These are phyloP conservation scores for Vigna nakashimae DNA, from an alignment of 306 rosid genomes.

Conservation along the genomic window DNA sequence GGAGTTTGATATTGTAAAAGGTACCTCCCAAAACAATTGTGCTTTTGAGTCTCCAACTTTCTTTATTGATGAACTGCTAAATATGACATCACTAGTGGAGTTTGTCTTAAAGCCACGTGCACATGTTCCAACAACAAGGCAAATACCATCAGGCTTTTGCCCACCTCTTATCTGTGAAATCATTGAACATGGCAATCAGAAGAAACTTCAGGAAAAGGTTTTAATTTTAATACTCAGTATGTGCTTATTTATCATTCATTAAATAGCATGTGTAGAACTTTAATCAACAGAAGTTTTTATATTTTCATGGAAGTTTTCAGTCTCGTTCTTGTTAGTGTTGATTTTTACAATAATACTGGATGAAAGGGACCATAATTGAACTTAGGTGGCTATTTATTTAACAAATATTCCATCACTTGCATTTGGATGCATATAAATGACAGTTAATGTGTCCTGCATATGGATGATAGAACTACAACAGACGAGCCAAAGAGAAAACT, in stretches of 20 bases:
- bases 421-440: constrained; percentile 7
- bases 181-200: constrained; percentile 39
- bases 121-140: constrained; percentile 95
- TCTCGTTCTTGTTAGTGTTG: constrained; percentile 20
- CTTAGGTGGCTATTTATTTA: background rate
- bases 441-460: constrained; percentile 17
- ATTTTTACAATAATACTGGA: constrained; percentile 15
- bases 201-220: constrained; percentile 38
- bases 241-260: background rate
- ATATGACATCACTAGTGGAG: constrained; percentile 82
- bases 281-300: background rate
- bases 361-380: constrained; percentile 16
- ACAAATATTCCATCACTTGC: constrained; percentile 6
- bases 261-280: constrained; percentile 4
- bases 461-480: constrained; percentile 14
- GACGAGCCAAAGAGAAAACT: constrained; percentile 5
- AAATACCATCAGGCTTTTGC: constrained; percentile 91
- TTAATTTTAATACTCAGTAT: constrained; percentile 7
- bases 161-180: constrained; percentile 79
- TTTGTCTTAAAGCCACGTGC: constrained; percentile 81
- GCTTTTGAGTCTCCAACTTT: constrained; percentile 76
- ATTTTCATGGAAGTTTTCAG: background rate
- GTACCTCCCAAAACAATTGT: constrained; percentile 97
- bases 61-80: constrained; percentile 74
- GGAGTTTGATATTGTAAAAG: constrained; percentile 11